Conservation (phyloP, 352 stramenopile species). For the Globisporangium cylindrosporum region DNA sequence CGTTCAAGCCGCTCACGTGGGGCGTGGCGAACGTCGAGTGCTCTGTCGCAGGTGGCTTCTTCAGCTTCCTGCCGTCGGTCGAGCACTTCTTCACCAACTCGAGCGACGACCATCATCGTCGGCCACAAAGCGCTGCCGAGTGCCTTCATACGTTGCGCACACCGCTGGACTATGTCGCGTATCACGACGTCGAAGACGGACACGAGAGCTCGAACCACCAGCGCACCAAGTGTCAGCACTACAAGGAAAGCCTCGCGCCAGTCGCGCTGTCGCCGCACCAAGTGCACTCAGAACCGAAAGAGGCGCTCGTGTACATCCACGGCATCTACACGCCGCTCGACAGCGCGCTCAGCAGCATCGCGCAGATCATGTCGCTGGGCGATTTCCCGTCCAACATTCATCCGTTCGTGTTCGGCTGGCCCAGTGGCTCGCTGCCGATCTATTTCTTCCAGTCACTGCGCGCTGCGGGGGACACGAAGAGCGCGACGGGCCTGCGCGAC, state of each 20-base stretch:
- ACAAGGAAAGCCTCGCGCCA: conserved; percentile 15
- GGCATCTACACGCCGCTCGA: conserved; percentile 22
- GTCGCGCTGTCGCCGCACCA: conserved; percentile 1
- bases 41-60: conserved; percentile 24
- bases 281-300: conserved; percentile 1
- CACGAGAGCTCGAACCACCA: conserved; percentile 2
- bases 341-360: conserved; percentile 19
- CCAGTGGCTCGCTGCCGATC: conserved; percentile 20
- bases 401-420: conserved; percentile 26
- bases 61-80: conserved; percentile 25
- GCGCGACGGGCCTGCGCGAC: conserved; percentile 15
- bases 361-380: conserved; percentile 23
- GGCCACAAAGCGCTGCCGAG: conserved; percentile 20
- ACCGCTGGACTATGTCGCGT: conserved; percentile 26
- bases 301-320: conserved; percentile 26
- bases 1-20: conserved; percentile 25
- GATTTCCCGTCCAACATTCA: conserved; percentile 21
- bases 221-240: conserved; percentile 18
- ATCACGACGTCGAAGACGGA: conserved; percentile 20
- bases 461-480: conserved; percentile 12
- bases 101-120: neutral
- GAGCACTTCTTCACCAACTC: conserved; percentile 20
- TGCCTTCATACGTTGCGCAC: conserved; percentile 19
- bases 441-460: conserved; percentile 20
- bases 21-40: conserved; percentile 48